phyloP scores from a whole-genome alignment of 2,329 filamentous ascomycete species.

The Didymella sp. region DNA sequence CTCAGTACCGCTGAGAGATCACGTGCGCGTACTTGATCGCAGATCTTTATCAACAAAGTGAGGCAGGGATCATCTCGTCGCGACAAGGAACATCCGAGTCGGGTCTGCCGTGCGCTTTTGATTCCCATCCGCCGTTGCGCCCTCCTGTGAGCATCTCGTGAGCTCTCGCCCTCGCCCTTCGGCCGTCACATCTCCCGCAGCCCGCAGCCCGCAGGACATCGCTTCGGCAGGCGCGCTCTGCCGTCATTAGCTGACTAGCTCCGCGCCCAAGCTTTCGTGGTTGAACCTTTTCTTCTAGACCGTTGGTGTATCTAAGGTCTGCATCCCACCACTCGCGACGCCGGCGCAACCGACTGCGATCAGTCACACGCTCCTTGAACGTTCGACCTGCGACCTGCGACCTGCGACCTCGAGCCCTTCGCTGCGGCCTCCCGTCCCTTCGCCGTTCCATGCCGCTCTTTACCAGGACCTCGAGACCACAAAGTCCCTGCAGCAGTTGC shows the following conservation, averaged over 20 bases:
- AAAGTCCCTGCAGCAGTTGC: slow-evolving; percentile 27
- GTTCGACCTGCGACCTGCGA: not conserved
- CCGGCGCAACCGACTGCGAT: slow-evolving; percentile 20
- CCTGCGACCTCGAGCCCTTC: slow-evolving; percentile 9
- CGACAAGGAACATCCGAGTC: not conserved
- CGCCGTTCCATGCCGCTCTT: slow-evolving; percentile 31
- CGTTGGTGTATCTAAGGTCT: slow-evolving; percentile 3
- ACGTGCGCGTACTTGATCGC: slow-evolving; percentile 6
- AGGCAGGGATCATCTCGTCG: slow-evolving; percentile 14
- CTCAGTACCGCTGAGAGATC: too few relatives aligned
- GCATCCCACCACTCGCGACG: slow-evolving; percentile 22
- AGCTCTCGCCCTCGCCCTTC: not conserved
- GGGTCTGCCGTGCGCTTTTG: slow-evolving; percentile 9
- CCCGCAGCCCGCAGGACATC: slow-evolving; percentile 11
- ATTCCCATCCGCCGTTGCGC: not conserved
- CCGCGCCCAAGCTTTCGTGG: slow-evolving; percentile 30
- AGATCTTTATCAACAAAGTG: slow-evolving; percentile 11
- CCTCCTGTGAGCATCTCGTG: not conserved
- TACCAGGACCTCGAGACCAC: slow-evolving; percentile 23
- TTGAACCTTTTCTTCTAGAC: slow-evolving; percentile 37
- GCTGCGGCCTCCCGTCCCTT: slow-evolving; percentile 16
- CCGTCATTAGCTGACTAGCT: slow-evolving; percentile 34
- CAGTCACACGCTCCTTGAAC: slow-evolving; percentile 10
- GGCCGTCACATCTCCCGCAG: slow-evolving; percentile 13
- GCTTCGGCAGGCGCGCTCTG: slow-evolving; percentile 11